phyloP scores from a whole-genome alignment of 208 protist species.

The Acanthamoeba lenticulata region DNA sequence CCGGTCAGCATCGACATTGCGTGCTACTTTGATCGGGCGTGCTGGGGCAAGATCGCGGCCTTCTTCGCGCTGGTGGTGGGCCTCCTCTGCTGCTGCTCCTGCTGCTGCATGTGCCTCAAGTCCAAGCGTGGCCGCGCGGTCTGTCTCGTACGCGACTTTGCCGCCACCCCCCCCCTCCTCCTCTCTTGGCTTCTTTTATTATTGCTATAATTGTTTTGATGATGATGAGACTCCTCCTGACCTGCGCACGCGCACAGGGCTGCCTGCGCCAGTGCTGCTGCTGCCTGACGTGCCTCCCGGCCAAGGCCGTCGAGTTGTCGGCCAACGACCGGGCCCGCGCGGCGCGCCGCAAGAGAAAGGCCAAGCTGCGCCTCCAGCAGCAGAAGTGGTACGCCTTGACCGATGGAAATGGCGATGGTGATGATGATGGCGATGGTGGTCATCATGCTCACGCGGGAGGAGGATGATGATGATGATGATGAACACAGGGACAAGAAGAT shows the following conservation, averaged over 20 bases:
- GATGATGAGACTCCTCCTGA: no score
- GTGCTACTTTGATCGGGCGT: slow-evolving; percentile 22
- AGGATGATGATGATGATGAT: neutral
- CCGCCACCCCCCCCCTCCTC: neutral
- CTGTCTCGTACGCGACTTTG: neutral
- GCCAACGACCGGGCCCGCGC: neutral
- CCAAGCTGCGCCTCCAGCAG: neutral
- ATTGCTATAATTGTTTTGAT: no score
- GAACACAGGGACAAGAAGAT: neutral
- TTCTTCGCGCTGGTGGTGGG: neutral
- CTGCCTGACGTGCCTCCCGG: neutral
- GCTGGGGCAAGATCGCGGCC: neutral
- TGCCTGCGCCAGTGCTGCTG: neutral
- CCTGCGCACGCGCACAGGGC: no score
- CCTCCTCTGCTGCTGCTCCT: slow-evolving; percentile 14
- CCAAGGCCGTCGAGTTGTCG: neutral
- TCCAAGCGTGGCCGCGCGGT: neutral
- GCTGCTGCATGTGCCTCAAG: slow-evolving; percentile 29
- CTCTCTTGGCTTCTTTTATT: no score
- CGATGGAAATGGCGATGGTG: neutral
- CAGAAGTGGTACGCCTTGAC: slow-evolving; percentile 16
- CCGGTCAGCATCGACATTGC: neutral
- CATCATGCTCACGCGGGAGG: no score
- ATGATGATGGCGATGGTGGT: neutral
- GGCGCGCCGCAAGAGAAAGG: neutral